Evolutionary conservation across 106 monocot genomes (phyloP).

Genomic region (Gastrodia elata): DNA sequence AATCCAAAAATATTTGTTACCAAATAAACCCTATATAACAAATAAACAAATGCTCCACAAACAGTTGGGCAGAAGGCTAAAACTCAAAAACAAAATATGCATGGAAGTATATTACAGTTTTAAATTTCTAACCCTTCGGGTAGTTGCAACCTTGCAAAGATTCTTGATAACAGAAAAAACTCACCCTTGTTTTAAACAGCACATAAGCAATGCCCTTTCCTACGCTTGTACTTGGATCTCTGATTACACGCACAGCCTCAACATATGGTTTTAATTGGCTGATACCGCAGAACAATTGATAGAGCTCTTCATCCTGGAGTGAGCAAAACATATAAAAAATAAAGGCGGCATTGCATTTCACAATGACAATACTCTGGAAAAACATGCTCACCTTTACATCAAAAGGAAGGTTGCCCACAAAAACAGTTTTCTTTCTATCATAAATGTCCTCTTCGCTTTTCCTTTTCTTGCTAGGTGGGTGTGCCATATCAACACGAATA

Average conservation of each 20-base stretch:
- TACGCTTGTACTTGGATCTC: slow-evolving; percentile 81
- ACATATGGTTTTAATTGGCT: slow-evolving; percentile 35
- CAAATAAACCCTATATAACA: neutral
- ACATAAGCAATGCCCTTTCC: slow-evolving; percentile 96
- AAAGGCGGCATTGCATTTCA: neutral
- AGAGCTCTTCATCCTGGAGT: slow-evolving; percentile 87
- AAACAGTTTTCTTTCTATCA: slow-evolving; percentile 81
- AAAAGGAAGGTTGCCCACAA: slow-evolving; percentile 95
- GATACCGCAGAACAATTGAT: slow-evolving; percentile 58
- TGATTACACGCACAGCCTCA: slow-evolving; percentile 77
- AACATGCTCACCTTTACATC: slow-evolving; percentile 63
- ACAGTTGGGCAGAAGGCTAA: neutral
- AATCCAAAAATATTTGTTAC: neutral
- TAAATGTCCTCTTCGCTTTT: slow-evolving; percentile 73
- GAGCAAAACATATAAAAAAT: slow-evolving; percentile 4
- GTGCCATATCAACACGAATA: slow-evolving; percentile 91
- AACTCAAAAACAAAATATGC: neutral
- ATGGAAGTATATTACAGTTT: no score
- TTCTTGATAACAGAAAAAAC: neutral
- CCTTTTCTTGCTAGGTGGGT: slow-evolving; percentile 86
- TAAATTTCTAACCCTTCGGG: no score
- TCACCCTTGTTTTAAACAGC: slow-evolving; percentile 91
- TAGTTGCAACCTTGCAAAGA: neutral
- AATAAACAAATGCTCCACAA: neutral
- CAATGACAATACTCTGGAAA: neutral